Evolutionary conservation across 2,329 filamentous ascomycete genomes (phyloP), one percentile per base, ranked within the genome.

Genomic region (Periglandula ipomoeae): DNA sequence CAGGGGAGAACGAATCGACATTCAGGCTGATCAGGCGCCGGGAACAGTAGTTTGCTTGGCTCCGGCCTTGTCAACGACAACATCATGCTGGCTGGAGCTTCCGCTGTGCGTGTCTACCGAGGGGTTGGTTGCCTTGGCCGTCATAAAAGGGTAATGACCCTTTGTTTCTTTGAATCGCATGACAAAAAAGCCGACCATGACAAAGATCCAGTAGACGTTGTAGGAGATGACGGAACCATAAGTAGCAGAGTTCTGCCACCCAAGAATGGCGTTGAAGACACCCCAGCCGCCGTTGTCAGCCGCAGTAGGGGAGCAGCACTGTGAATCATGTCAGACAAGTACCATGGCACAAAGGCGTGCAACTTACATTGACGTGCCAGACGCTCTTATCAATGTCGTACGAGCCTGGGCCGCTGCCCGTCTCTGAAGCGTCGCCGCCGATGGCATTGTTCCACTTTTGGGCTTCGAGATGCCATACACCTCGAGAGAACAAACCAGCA

Each of bases 201-300:
- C 78, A 8, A 71, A 72, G 45, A 93, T 67, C 89, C 89, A 95
- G 70, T 95, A 95, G 15, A 91, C 50, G 62, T 93, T 94, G 70
- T 95, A 95, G 1, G 85, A 82, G 53, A 95, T 81, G 54, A 95
- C 85, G 1, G 87, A 90, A 46, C 89, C 88, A 58, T 91, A 89
- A 2, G 89, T 94, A 5, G 87, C 89, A 11, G 85, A 88, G 70
- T 95, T 95, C 52, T 82, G 79, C 89, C 89, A 95, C 50, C 89
- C 89, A 10, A 95, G 73, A 47, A 95, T 74, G 50, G 87, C 82
- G 58, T 94, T 91, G 73, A 95, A 89, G 55, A 95, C 81, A 48
- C 87, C 87, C 89, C 88, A 95, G 40, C 85, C 87, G 34, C 84
- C 82, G 43, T 84, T 84, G 24, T 85, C 84, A 53, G 87, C 82